Evolutionary conservation across 345 rosid species (phyloP), one percentile per base, ranked within the genome.

Genomic region (Nasturtium officinale): DNA sequence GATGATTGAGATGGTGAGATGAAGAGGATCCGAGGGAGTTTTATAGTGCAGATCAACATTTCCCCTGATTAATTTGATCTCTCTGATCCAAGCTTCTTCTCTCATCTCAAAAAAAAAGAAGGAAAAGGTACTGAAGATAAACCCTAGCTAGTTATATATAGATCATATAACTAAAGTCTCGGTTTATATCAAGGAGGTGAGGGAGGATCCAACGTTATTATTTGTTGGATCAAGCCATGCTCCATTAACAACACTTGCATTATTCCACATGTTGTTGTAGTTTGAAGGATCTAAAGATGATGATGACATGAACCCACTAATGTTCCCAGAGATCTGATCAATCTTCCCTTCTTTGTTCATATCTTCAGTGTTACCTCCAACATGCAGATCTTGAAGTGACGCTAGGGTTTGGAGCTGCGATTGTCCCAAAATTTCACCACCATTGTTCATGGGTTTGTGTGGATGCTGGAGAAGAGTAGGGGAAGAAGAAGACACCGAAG

Each of bases 11-110:
- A 73, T 73, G 80, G 85, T 83, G 91, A 86, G 82, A 83, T 79
- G 85, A 89, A 85, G 78, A 77, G 90, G 98, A 88, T 92, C 98
- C 87, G 98, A 90, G 92, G 95, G 86, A 77, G 73, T 89, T 85
- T 87, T 87, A 83, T 94, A 84, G 87, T 83, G 87, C 88, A n/a
- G 42, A 64, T 46, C 20, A 73, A 62, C 35, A 35, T 68, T 30
- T 32, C 52, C 35, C 55, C 43, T 73, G 85, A 86, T 23, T 23
- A 23, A 23, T 87, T 85, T 84, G 90, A 89, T 82, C 93, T 48
- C 90, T 87, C 97, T 87, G 96, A 91, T 91, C 97, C 96, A 79
- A 80, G 45, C 81, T 65, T 74, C 89, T 84, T 83, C 85, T 83
- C 82, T 83, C 87, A 75, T 84, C 84, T 74, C 82, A 77, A 54